phyloP scores from a whole-genome alignment of 139 green algal genomes.

The Ettlia oleoabundans region DNA sequence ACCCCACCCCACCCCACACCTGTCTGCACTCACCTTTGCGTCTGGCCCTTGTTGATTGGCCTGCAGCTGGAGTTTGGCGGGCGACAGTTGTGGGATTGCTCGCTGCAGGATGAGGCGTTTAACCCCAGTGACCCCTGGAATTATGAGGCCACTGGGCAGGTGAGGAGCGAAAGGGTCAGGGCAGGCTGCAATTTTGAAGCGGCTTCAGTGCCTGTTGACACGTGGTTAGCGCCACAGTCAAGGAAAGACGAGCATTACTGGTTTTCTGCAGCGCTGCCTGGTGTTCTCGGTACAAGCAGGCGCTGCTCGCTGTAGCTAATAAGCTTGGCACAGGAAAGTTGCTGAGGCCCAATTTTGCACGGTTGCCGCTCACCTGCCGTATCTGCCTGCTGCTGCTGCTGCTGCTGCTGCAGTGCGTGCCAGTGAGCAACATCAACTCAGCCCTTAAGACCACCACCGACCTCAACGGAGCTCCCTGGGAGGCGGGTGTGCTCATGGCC shows the following conservation, averaged over 20 bases:
- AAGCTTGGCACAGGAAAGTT: too few relatives aligned
- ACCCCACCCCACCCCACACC: too few relatives aligned
- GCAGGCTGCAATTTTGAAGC: background rate
- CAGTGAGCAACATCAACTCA: slow-evolving; percentile 9
- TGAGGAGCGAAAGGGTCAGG: background rate
- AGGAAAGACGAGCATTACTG: too few relatives aligned
- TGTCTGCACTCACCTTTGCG: too few relatives aligned
- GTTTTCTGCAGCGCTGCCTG: too few relatives aligned
- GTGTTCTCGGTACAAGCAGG: background rate
- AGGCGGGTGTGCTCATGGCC: slow-evolving; percentile 38
- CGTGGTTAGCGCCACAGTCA: background rate
- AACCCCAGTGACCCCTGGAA: slow-evolving; percentile 11
- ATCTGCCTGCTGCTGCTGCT: background rate
- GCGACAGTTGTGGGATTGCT: slow-evolving; percentile 17
- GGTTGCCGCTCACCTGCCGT: background rate
- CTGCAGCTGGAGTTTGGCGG: slow-evolving; percentile 33
- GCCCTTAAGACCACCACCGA: slow-evolving; percentile 23
- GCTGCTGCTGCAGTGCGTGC: background rate
- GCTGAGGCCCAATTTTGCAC: background rate
- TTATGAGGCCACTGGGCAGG: slow-evolving; percentile 9
- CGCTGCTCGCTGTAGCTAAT: too few relatives aligned
- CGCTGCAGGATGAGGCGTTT: background rate
- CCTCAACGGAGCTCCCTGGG: slow-evolving; percentile 16
- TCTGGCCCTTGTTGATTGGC: too few relatives aligned
- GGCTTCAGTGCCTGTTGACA: background rate